Evolutionary conservation across 805 yeast genomes (phyloP).

Genomic region (Wickerhamiella parazyma): DNA sequence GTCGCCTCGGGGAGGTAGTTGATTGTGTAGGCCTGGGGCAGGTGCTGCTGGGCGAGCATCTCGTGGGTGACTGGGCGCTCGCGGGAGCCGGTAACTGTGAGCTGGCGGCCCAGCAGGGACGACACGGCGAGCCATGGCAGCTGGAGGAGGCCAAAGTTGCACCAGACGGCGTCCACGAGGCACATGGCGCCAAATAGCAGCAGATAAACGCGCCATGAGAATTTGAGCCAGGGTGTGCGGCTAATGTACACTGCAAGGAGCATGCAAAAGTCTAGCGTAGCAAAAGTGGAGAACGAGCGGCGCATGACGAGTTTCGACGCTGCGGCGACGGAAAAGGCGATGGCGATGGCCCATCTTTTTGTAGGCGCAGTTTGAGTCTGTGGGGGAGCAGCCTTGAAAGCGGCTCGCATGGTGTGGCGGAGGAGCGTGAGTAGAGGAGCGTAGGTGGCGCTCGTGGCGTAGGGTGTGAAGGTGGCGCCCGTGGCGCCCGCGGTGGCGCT

Average conservation of each 20-base stretch:
- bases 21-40: conserved; percentile 75
- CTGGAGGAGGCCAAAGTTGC: conserved; percentile 12
- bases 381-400: no score
- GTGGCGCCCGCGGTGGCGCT: no score
- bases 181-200: conserved; percentile 36
- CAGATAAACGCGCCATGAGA: conserved; percentile 43
- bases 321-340: neutral
- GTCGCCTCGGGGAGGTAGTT: conserved; percentile 86
- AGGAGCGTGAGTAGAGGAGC: no score
- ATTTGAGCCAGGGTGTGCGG: conserved; percentile 61
- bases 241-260: conserved; percentile 60
- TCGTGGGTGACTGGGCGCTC: conserved; percentile 24
- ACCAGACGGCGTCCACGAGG: conserved; percentile 32
- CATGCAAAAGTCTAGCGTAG: conserved; percentile 50
- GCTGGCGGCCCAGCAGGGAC: conserved; percentile 22
- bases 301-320: neutral
- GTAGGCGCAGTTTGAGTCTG: neutral
- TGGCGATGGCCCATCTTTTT: neutral
- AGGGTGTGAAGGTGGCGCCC: no score
- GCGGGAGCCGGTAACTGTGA: conserved; percentile 25
- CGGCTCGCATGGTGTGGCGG: no score
- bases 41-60: conserved; percentile 37
- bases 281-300: neutral
- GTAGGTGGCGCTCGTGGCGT: no score
- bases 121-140: conserved; percentile 17